A percentile compares a stretch with the other conserved stretches of the same genome.
Conservation (phyloP, 768 basidiomycete genomes). For the Kwoniella botswanensis region DNA sequence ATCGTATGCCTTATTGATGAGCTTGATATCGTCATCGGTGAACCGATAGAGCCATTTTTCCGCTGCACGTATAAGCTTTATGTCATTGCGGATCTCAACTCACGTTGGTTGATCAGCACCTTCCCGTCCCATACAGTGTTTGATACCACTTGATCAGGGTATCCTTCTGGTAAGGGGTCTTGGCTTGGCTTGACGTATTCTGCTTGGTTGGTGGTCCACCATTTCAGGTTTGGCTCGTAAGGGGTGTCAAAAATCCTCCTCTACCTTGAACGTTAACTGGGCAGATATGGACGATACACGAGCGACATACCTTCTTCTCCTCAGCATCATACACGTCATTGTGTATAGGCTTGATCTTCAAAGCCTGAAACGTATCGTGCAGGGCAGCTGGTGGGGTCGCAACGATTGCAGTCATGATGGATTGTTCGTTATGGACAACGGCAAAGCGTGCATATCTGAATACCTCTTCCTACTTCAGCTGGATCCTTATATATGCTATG, state of each 20-base stretch:
- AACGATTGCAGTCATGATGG: neutral
- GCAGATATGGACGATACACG: neutral
- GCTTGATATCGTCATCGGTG: slow-evolving; percentile 24
- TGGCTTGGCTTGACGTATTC: slow-evolving; percentile 29
- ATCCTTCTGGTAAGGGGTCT: slow-evolving; percentile 31
- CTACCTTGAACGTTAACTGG: neutral
- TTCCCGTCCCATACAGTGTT: slow-evolving; percentile 38
- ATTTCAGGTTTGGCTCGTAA: slow-evolving; percentile 31
- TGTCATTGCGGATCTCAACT: slow-evolving; percentile 1
- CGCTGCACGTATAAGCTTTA: slow-evolving; percentile 9
- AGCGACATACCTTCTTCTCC: slow-evolving; percentile 3
- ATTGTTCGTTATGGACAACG: neutral
- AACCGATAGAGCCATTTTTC: slow-evolving; percentile 36
- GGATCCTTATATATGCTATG: neutral
- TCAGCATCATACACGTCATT: slow-evolving; percentile 4
- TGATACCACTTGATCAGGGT: slow-evolving; percentile 22
- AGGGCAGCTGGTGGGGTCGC: neutral
- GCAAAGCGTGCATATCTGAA: no score
- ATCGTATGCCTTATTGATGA: slow-evolving; percentile 28
- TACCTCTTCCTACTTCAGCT: neutral
- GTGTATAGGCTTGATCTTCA: neutral
- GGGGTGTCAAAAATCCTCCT: slow-evolving; percentile 23
- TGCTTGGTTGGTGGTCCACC: slow-evolving; percentile 34
- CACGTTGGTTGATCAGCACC: slow-evolving; percentile 33
- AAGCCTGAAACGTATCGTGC: neutral